Percentiles rank a stretch among this genome's conserved stretches.
Conservation (phyloP, 2,329 filamentous ascomycete genomes). For the Colletotrichum sansevieriae region DNA sequence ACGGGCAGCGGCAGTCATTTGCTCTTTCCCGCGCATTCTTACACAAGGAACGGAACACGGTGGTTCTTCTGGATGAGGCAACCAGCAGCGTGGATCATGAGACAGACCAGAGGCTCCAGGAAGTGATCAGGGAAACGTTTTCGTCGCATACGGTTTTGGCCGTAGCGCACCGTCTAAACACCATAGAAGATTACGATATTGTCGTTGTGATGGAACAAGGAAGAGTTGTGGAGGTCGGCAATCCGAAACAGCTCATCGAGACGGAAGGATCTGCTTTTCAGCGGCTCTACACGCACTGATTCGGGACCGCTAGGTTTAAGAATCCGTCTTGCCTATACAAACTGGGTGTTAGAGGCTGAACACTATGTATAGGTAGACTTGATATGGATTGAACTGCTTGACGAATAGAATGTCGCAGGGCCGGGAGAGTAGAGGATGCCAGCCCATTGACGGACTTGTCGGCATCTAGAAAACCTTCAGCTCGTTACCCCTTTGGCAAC, state of each 20-base stretch:
- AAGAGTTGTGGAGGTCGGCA: constrained; percentile 15
- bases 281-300: neutral
- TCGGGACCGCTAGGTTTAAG: neutral
- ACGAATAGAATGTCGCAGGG: no score
- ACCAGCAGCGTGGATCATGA: constrained; percentile 49
- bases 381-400: no score
- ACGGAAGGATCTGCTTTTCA: constrained; percentile 1
- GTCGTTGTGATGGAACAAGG: constrained; percentile 26
- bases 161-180: constrained; percentile 46
- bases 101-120: constrained; percentile 47
- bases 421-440: no score
- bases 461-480: no score
- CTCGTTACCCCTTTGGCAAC: no score
- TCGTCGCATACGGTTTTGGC: constrained; percentile 43
- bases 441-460: no score
- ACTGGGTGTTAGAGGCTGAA: no score
- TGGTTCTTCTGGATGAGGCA: constrained; percentile 52
- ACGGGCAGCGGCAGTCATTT: constrained; percentile 51
- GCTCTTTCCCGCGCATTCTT: constrained; percentile 49
- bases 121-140: constrained; percentile 37
- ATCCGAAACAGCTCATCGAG: neutral
- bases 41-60: constrained; percentile 44
- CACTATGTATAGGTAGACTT: no score
- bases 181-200: constrained; percentile 29
- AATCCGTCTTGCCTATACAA: no score